These are phyloP conservation scores for Curvularia eragrostidis DNA, from an alignment of 2,329 filamentous ascomycete species.

Conservation along the genomic window DNA sequence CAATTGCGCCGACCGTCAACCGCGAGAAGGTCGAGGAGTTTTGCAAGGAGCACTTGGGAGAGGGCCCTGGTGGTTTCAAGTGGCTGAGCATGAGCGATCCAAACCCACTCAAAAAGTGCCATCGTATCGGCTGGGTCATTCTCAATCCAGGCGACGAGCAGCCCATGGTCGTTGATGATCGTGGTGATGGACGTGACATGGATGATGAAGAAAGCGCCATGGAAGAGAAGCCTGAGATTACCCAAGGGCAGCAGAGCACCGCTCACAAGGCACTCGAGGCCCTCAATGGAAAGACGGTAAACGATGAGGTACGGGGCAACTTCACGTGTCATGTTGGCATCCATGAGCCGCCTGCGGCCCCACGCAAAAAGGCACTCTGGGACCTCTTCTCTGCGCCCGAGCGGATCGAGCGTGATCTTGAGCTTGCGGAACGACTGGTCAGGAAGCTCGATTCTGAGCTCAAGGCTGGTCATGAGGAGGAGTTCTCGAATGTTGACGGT, in stretches of 20 bases:
- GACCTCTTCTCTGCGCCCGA: slow-evolving; percentile 95
- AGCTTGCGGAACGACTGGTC: slow-evolving; percentile 81
- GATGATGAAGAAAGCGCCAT: slow-evolving; percentile 65
- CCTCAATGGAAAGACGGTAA: slow-evolving; percentile 97
- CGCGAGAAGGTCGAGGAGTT: slow-evolving; percentile 92
- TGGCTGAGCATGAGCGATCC: slow-evolving; percentile 96
- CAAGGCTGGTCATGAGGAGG: slow-evolving; percentile 67
- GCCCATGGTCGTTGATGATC: slow-evolving; percentile 66
- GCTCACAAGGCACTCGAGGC: slow-evolving; percentile 89
- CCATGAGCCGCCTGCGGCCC: slow-evolving; percentile 84
- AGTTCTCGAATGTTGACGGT: slow-evolving; percentile 61
- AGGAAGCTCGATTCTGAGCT: slow-evolving; percentile 85
- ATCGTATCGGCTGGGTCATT: slow-evolving; percentile 98
- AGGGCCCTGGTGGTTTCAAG: slow-evolving; percentile 89
- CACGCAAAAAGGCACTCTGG: slow-evolving; percentile 94
- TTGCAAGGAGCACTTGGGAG: slow-evolving; percentile 91
- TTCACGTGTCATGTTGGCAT: slow-evolving; percentile 98
- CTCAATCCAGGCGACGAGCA: slow-evolving; percentile 79
- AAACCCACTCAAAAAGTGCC: slow-evolving; percentile 95
- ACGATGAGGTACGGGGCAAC: slow-evolving; percentile 90
- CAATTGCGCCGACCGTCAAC: slow-evolving; percentile 93
- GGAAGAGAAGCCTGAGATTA: slow-evolving; percentile 58
- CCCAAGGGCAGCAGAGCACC: slow-evolving; percentile 56
- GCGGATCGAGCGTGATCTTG: slow-evolving; percentile 87
- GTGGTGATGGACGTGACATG: slow-evolving; percentile 75